Evolutionary conservation across 2,329 filamentous ascomycete species (phyloP).

Genomic region (Nemania sp.): DNA sequence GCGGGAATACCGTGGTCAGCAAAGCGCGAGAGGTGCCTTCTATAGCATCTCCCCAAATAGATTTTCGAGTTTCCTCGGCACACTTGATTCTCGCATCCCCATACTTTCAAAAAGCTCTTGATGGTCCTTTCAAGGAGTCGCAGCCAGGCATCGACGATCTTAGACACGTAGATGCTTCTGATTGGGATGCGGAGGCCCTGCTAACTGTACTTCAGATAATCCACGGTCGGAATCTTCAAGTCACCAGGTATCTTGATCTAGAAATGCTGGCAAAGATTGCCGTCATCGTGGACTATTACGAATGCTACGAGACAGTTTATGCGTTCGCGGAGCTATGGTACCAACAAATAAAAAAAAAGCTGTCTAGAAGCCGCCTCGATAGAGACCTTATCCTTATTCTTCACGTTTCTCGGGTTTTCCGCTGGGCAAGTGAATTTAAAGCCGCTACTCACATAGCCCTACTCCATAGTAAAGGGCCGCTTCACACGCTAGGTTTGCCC

Average conservation of each 20-base stretch:
- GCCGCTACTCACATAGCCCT: not conserved
- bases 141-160: not conserved
- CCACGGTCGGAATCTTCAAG: constrained; percentile 3
- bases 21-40: not conserved
- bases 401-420: constrained; percentile 15
- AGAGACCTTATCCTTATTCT: constrained; percentile 7
- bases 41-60: not conserved
- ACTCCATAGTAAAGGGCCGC: constrained; percentile 1
- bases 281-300: constrained; percentile 20
- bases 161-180: constrained; percentile 9
- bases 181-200: constrained; percentile 14
- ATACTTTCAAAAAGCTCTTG: constrained; percentile 23
- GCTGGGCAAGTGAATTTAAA: constrained; percentile 9
- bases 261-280: constrained; percentile 22
- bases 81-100: constrained; percentile 23
- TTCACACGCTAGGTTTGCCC: constrained; percentile 12
- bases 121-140: constrained; percentile 4
- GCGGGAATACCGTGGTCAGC: not conserved
- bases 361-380: not conserved
- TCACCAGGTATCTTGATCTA: not conserved
- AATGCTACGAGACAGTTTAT: constrained; percentile 9
- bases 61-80: constrained; percentile 13
- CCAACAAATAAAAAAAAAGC: not conserved
- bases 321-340: constrained; percentile 22
- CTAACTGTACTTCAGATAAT: constrained; percentile 17